phyloP scores from a whole-genome alignment of 1,139 yeast species.

The Pichia sorboxylosa region DNA sequence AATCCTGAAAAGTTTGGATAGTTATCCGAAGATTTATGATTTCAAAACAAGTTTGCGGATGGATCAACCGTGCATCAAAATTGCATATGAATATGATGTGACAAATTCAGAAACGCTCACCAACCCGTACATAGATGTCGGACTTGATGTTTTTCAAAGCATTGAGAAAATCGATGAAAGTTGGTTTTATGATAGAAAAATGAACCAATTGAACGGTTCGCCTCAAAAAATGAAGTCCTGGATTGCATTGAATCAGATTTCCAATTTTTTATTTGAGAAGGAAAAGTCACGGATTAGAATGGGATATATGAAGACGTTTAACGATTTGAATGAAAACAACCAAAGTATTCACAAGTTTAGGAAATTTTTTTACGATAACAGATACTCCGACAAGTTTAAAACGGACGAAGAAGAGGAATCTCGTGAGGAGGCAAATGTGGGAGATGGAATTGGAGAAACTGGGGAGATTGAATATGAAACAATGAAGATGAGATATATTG shows the following conservation, averaged over 20 bases:
- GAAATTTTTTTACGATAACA: too few relatives aligned
- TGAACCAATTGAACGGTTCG: constrained; percentile 5
- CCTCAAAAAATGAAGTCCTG: constrained; percentile 9
- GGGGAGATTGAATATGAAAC: neutral
- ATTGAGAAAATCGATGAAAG: constrained; percentile 8
- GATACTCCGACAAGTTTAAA: neutral
- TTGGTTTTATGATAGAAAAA: constrained; percentile 11
- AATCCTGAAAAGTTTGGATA: constrained; percentile 3
- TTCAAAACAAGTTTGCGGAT: constrained; percentile 5
- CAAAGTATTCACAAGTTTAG: constrained; percentile 2
- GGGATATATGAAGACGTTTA: constrained; percentile 13
- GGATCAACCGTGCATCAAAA: constrained; percentile 10
- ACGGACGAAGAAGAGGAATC: neutral
- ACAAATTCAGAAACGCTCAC: constrained; percentile 9
- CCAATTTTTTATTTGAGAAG: constrained; percentile 15
- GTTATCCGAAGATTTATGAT: constrained; percentile 5
- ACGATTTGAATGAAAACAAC: constrained; percentile 4
- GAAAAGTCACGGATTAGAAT: constrained; percentile 13
- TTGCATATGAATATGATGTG: constrained; percentile 10
- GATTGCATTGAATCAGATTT: constrained; percentile 15
- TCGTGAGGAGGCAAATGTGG: neutral
- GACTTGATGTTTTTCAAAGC: constrained; percentile 9
- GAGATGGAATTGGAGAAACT: neutral
- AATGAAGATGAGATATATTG: neutral
- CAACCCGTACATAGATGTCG: constrained; percentile 9